Evolutionary conservation across 75 land plant species (phyloP).

Genomic region (Sequoiadendron giganteum): DNA sequence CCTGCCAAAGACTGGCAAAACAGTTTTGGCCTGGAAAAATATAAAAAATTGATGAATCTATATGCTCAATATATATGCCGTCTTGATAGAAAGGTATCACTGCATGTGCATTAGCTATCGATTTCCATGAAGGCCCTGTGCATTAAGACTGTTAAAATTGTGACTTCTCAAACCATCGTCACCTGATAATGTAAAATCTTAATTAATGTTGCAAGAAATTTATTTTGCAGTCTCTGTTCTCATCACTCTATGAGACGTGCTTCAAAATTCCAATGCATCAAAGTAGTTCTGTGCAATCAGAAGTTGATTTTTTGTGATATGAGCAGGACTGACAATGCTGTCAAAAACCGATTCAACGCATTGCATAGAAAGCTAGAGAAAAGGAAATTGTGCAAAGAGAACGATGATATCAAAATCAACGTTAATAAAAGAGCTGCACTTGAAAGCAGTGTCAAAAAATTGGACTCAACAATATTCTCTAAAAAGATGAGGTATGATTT

Average conservation of each 20-base stretch:
- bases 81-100: no score
- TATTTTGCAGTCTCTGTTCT: background rate
- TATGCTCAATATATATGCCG: no score
- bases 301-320: background rate
- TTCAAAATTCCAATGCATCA: background rate
- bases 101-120: no score
- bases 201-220: background rate
- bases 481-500: slow-evolving; percentile 41
- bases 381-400: slow-evolving; percentile 51
- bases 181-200: background rate
- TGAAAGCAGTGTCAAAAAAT: slow-evolving; percentile 11
- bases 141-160: no score
- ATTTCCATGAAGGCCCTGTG: no score
- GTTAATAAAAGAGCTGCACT: slow-evolving; percentile 25
- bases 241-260: background rate
- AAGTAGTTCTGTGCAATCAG: background rate
- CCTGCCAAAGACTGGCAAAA: no score
- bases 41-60: no score
- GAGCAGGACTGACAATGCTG: slow-evolving; percentile 95
- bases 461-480: slow-evolving; percentile 12
- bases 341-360: slow-evolving; percentile 88
- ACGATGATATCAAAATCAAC: slow-evolving; percentile 22
- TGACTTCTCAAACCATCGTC: no score
- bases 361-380: slow-evolving; percentile 83
- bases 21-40: no score